Evolutionary conservation across 106 monocot genomes (phyloP).

Genomic region (Triglochin maritima): DNA sequence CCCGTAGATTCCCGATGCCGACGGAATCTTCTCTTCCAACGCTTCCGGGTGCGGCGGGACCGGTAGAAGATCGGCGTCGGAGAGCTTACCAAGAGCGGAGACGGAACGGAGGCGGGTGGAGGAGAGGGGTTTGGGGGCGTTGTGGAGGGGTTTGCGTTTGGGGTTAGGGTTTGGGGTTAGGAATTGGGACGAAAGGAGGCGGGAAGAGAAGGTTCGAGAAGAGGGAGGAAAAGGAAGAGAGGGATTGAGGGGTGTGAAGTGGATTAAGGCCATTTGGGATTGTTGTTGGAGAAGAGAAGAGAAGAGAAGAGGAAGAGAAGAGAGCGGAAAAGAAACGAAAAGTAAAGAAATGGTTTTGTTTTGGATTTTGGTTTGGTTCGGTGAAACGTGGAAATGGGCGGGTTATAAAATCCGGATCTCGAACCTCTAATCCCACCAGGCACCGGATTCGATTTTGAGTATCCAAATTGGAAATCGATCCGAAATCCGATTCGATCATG

Average conservation of each 20-base stretch:
- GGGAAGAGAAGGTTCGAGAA: background rate
- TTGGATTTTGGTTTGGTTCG: no score
- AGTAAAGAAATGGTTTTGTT: no score
- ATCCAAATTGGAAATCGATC: no score
- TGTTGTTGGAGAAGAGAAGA: no score
- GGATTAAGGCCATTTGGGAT: background rate
- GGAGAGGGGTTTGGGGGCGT: background rate
- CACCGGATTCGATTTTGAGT: no score
- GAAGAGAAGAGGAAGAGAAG: no score
- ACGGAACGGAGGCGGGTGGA: background rate
- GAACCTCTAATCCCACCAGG: no score
- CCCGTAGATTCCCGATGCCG: conserved; percentile 67
- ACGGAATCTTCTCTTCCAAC: conserved; percentile 32
- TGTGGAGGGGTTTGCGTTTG: conserved; percentile 1
- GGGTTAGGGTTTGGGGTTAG: conserved; percentile 4
- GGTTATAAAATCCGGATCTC: no score
- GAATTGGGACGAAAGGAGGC: background rate
- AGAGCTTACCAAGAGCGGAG: conserved; percentile 38
- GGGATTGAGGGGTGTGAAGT: background rate
- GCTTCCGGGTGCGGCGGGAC: conserved; percentile 29
- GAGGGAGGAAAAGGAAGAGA: background rate
- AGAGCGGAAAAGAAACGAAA: no score
- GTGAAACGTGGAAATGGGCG: no score
- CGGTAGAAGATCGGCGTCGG: conserved; percentile 49
- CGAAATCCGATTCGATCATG: no score